Conservation (phyloP, 768 basidiomycete species). For the Phaeolepiota aurea region DNA sequence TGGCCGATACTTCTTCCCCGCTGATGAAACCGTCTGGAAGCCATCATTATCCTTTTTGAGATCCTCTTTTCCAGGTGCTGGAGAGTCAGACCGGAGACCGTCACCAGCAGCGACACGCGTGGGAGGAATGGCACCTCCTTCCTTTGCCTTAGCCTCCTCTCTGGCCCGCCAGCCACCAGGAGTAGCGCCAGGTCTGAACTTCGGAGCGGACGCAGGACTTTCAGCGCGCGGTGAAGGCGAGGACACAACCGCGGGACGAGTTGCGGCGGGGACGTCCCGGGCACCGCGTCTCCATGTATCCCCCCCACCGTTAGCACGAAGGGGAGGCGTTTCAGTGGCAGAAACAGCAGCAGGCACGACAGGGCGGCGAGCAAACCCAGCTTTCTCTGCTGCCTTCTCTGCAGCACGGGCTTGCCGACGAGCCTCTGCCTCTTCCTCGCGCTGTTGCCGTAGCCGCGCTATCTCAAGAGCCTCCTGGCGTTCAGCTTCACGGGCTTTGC, state of each 20-base stretch:
- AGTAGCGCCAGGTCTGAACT: conserved; percentile 35
- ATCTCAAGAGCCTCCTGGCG: conserved; percentile 43
- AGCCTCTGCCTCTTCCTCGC: conserved; percentile 66
- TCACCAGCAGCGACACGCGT: conserved; percentile 11
- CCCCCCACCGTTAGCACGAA: conserved; percentile 16
- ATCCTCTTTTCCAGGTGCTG: conserved; percentile 32
- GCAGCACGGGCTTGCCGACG: conserved; percentile 29
- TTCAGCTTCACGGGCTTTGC: conserved; percentile 43
- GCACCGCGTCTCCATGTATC: conserved; percentile 23
- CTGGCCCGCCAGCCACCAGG: conserved; percentile 53
- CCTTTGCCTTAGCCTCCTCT: conserved; percentile 20
- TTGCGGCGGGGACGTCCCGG: conserved; percentile 18
- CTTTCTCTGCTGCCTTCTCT: conserved; percentile 24
- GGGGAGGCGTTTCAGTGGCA: conserved; percentile 7
- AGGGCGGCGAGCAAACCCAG: conserved; percentile 16
- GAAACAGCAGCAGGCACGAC: conserved; percentile 17
- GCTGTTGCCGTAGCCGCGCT: conserved; percentile 49
- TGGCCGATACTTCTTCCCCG: conserved; percentile 16
- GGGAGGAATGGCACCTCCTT: conserved; percentile 9
- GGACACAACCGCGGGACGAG: conserved; percentile 15
- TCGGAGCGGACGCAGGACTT: conserved; percentile 43
- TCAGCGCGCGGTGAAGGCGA: conserved; percentile 44
- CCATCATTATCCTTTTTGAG: conserved; percentile 56
- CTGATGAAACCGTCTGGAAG: conserved; percentile 48
- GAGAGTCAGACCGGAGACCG: conserved; percentile 25